These are phyloP conservation scores for Aspergillus sp. DNA, from an alignment of 2,329 filamentous ascomycete genomes.

Conservation along the genomic window DNA sequence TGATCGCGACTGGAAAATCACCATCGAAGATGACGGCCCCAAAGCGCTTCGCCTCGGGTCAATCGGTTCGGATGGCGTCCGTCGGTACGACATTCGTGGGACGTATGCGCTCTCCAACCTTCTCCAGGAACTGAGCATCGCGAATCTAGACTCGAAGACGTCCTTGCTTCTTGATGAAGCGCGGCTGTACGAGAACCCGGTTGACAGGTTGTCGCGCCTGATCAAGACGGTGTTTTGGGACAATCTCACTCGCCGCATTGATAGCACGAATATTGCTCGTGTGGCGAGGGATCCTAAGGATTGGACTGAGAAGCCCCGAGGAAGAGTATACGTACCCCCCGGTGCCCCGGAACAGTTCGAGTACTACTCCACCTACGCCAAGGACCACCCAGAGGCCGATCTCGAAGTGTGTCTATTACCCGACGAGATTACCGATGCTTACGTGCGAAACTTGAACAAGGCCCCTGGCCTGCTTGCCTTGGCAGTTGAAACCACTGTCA, in stretches of 20 bases:
- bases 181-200: constrained; percentile 91
- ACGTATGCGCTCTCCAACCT: constrained; percentile 98
- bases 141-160: constrained; percentile 86
- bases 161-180: constrained; percentile 90
- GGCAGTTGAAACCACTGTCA: constrained; percentile 76
- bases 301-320: constrained; percentile 86
- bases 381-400: constrained; percentile 78
- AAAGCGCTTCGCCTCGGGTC: constrained; percentile 89
- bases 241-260: constrained; percentile 84
- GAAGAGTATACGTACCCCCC: constrained; percentile 86
- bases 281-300: constrained; percentile 92
- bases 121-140: constrained; percentile 89
- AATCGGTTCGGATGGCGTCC: constrained; percentile 81
- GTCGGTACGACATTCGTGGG: constrained; percentile 86
- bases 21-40: constrained; percentile 91
- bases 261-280: constrained; percentile 76
- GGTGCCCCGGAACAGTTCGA: constrained; percentile 85
- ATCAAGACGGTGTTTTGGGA: constrained; percentile 94
- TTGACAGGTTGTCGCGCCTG: constrained; percentile 81
- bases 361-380: constrained; percentile 83
- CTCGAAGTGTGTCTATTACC: constrained; percentile 82
- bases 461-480: constrained; percentile 89
- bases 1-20: constrained; percentile 94
- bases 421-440: constrained; percentile 73
- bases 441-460: constrained; percentile 80